Conservation (phyloP, 1,284 basidiomycete genomes). For the Athelia psychrophila region DNA sequence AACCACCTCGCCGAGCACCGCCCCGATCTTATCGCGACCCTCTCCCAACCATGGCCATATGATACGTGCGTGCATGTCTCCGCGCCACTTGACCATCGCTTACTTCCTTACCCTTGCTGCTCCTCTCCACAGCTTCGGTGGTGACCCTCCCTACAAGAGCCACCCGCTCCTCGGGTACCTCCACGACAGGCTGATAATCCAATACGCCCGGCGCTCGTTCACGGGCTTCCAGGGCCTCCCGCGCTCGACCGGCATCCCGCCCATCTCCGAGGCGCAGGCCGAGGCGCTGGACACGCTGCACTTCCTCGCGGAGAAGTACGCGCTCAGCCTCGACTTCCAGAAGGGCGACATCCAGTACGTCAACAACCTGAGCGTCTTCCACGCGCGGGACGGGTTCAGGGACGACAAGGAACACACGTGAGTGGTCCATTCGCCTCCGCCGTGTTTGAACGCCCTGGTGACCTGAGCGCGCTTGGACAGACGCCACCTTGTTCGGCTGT, state of each 20-base stretch:
- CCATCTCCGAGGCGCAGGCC: constrained; percentile 47
- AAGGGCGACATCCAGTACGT: constrained; percentile 51
- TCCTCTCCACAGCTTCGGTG: constrained; percentile 32
- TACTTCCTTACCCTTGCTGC: too few relatives aligned
- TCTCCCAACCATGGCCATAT: constrained; percentile 39
- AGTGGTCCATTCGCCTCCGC: background rate
- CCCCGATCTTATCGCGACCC: constrained; percentile 38
- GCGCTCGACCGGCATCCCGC: constrained; percentile 36
- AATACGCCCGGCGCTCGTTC: constrained; percentile 44
- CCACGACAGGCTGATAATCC: constrained; percentile 39
- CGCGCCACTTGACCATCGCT: background rate
- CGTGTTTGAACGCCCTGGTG: too few relatives aligned
- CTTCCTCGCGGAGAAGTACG: constrained; percentile 41
- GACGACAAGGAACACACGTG: constrained; percentile 37
- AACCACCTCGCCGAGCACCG: constrained; percentile 42
- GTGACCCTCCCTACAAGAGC: constrained; percentile 30
- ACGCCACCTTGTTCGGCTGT: constrained; percentile 18
- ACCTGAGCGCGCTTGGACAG: constrained; percentile 6
- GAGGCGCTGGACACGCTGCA: constrained; percentile 45
- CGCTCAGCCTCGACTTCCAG: constrained; percentile 42
- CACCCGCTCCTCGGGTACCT: constrained; percentile 39
- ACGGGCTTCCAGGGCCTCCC: constrained; percentile 34
- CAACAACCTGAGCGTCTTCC: constrained; percentile 42
- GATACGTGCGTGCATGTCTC: constrained; percentile 32
- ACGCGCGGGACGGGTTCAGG: constrained; percentile 41